phyloP scores from a whole-genome alignment of 352 stramenopile genomes.

The Hyaloperonospora arabidopsidis region DNA sequence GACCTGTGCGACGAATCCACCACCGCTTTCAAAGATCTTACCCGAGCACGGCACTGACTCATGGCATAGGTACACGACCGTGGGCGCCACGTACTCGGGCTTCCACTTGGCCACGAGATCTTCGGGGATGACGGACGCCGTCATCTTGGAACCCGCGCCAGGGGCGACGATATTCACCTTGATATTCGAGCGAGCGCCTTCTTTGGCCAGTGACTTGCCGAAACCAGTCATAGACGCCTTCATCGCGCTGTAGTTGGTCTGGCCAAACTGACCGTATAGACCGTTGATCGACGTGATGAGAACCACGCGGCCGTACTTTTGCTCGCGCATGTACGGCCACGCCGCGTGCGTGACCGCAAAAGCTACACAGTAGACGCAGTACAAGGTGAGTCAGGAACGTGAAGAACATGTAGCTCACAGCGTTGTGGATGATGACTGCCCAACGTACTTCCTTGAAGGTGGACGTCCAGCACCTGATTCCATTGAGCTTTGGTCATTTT shows the following conservation, averaged over 20 bases:
- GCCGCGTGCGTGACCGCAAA: constrained; percentile 79
- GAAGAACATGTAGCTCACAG: background rate
- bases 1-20: constrained; percentile 75
- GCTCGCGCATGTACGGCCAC: constrained; percentile 84
- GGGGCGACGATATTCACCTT: constrained; percentile 86
- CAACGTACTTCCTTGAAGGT: constrained; percentile 68
- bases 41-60: constrained; percentile 67
- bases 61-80: constrained; percentile 80
- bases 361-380: constrained; percentile 23
- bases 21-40: constrained; percentile 80
- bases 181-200: constrained; percentile 76
- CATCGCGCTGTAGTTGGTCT: constrained; percentile 85
- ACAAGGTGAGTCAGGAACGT: background rate
- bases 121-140: constrained; percentile 71
- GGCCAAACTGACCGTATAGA: constrained; percentile 87
- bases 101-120: constrained; percentile 81
- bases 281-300: constrained; percentile 82
- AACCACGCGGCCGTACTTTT: constrained; percentile 86
- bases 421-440: background rate
- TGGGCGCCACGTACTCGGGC: constrained; percentile 84
- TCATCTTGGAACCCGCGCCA: constrained; percentile 84
- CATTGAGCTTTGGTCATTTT: constrained; percentile 88
- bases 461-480: constrained; percentile 77
- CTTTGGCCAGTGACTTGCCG: constrained; percentile 86
- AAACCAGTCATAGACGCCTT: constrained; percentile 92